Conservation (phyloP, 805 yeast genomes). For the Monosporozyma solicola region DNA sequence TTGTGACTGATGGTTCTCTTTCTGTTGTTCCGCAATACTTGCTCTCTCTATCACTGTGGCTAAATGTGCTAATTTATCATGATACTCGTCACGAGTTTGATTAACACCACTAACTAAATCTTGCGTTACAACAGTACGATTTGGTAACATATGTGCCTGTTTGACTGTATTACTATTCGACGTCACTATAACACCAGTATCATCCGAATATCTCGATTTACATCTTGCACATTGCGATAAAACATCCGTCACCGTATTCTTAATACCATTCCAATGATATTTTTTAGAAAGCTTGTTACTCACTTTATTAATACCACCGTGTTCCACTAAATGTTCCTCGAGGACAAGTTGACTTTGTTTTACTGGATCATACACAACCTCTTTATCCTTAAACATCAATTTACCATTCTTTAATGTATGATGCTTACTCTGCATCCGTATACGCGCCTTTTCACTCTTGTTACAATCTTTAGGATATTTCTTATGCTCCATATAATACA, state of each 20-base stretch:
- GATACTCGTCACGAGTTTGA: not conserved
- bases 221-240: conserved; percentile 72
- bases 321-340: conserved; percentile 58
- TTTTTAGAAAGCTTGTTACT: conserved; percentile 68
- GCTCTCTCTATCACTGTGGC: not conserved
- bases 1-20: not conserved
- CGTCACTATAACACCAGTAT: conserved; percentile 25
- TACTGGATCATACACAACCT: conserved; percentile 70
- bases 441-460: conserved; percentile 78
- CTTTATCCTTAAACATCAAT: conserved; percentile 66
- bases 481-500: conserved; percentile 72
- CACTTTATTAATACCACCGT: conserved; percentile 84
- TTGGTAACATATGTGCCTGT: conserved; percentile 24
- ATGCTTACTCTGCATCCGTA: conserved; percentile 64
- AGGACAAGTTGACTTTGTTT: conserved; percentile 68
- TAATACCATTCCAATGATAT: conserved; percentile 88
- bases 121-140: conserved; percentile 4
- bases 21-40: not conserved
- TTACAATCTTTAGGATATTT: conserved; percentile 76
- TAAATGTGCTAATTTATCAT: not conserved
- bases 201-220: conserved; percentile 36
- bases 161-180: conserved; percentile 12
- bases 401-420: conserved; percentile 66
- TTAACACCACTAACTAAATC: not conserved
- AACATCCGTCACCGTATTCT: conserved; percentile 75